A percentile compares a stretch with the other conserved stretches of the same genome.
Conservation (phyloP, 805 yeast genomes). For the Starmera pachycereana region DNA sequence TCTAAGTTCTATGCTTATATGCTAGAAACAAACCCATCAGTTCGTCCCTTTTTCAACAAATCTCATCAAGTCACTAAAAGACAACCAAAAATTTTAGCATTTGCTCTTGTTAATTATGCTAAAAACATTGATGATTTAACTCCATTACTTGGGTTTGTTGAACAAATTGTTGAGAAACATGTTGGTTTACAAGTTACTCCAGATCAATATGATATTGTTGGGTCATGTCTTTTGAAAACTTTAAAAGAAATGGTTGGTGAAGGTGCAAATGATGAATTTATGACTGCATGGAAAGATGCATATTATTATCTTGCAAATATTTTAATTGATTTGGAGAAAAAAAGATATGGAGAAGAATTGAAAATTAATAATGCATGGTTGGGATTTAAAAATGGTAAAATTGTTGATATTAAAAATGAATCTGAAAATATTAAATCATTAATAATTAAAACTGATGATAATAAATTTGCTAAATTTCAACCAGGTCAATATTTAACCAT, state of each 20-base stretch:
- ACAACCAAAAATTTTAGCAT: slow-evolving; percentile 59
- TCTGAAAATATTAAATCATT: slow-evolving; percentile 39
- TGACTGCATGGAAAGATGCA: slow-evolving; percentile 58
- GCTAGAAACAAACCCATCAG: slow-evolving; percentile 43
- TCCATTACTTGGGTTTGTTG: slow-evolving; percentile 42
- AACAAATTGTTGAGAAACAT: slow-evolving; percentile 54
- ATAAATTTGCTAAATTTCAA: slow-evolving; percentile 21
- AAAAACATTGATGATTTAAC: slow-evolving; percentile 48
- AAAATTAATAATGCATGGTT: slow-evolving; percentile 36
- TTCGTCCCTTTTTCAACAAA: slow-evolving; percentile 50
- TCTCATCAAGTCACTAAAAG: slow-evolving; percentile 41
- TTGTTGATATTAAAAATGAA: slow-evolving; percentile 33
- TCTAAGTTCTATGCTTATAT: slow-evolving; percentile 42
- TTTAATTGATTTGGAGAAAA: slow-evolving; percentile 44
- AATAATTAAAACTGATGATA: slow-evolving; percentile 37
- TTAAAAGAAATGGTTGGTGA: slow-evolving; percentile 44
- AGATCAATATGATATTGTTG: slow-evolving; percentile 61
- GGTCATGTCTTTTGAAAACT: slow-evolving; percentile 42
- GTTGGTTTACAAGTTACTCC: slow-evolving; percentile 52
- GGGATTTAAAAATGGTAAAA: slow-evolving; percentile 45
- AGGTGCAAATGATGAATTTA: slow-evolving; percentile 47
- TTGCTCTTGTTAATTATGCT: slow-evolving; percentile 51
- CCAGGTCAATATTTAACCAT: slow-evolving; percentile 32
- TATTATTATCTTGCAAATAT: slow-evolving; percentile 53
- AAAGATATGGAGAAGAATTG: slow-evolving; percentile 28